Conservation (phyloP, 257 asterid species). For the Buddleja alternifolia region DNA sequence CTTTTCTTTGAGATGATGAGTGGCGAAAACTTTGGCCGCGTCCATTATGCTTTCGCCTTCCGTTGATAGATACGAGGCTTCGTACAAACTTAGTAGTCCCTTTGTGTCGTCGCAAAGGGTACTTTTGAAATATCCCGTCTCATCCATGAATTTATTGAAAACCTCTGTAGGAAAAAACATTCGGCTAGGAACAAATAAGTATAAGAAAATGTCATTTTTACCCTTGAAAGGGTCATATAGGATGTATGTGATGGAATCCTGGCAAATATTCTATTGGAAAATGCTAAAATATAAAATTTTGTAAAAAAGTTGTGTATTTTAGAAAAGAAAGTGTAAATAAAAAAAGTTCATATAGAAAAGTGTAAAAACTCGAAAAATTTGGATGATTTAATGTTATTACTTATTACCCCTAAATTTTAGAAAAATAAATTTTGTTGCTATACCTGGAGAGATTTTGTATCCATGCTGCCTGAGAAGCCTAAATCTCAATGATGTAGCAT, state of each 20-base stretch:
- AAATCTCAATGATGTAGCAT: conserved; percentile 32
- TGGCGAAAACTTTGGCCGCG: conserved; percentile 21
- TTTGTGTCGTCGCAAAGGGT: conserved; percentile 16
- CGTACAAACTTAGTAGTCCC: conserved; percentile 39
- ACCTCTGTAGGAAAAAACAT: conserved; percentile 28
- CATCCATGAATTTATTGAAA: conserved; percentile 33
- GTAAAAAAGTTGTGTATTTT: too few species aligned
- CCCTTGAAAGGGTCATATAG: too few species aligned
- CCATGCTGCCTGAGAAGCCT: conserved; percentile 42
- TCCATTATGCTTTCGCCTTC: conserved; percentile 41
- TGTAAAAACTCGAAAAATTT: too few species aligned
- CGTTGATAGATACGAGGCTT: conserved; percentile 37
- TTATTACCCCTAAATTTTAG: too few species aligned
- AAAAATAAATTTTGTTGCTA: neutral
- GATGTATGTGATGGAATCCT: too few species aligned
- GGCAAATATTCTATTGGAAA: too few species aligned
- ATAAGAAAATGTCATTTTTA: too few species aligned
- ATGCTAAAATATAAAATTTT: too few species aligned
- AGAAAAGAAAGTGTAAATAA: too few species aligned
- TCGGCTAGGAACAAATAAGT: too few species aligned
- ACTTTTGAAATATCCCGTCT: conserved; percentile 27
- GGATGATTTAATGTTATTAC: too few species aligned
- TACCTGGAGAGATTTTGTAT: conserved; percentile 36
- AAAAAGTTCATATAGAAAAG: too few species aligned
- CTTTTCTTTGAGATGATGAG: conserved; percentile 26